Evolutionary conservation across 2,329 filamentous ascomycete genomes (phyloP), one percentile per base, ranked within the genome.

Genomic region (Didymellaceae sp.): DNA sequence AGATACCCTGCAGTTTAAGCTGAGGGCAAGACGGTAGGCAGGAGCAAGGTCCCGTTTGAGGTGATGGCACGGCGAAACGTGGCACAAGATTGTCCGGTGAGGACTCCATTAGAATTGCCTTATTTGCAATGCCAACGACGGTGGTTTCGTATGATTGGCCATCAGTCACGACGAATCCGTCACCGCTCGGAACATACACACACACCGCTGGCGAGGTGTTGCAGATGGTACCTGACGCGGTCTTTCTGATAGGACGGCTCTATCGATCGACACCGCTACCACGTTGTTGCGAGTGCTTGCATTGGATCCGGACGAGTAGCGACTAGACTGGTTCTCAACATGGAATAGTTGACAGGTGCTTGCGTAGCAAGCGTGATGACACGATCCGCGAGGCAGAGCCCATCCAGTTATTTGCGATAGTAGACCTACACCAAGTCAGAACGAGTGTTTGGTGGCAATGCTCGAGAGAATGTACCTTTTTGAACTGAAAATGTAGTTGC

Each of bases 401-500:
- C n/a, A n/a, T n/a, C 9, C 10, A 30, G 4, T 40, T 63, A 77
- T 59, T 79, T 79, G 38, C 77, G 73, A 62, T 79, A 79, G 59
- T 78, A 79, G 47, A 79, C 74, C 76, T 78, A 59, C 24, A 47
- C 33, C 22, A 38, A 51, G 56, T 73, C 31, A 74, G 65, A 43
- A 35, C 28, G 26, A 41, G 34, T 18, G 6, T 14, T n/a, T 18
- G 10, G 14, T n/a, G 24, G 10, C 33, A 22, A 21, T 16, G 42
- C 33, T 28, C 25, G 24, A 37, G n/a, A 18, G 37, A 21, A 54
- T 76, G 63, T 75, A 95, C 91, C 85, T 96, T 96, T 75, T 97
- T 99, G 81, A 97, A 97, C 74, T 97, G 92, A 73, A 99, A 99
- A 73, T 97, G 93, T 51, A 99, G 83, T 76, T 97, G 92, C 50